Base-by-base conservation (phyloP, 2,329 filamentous ascomycete species). In the Ophiocordyceps camponoti-floridani region DNA sequence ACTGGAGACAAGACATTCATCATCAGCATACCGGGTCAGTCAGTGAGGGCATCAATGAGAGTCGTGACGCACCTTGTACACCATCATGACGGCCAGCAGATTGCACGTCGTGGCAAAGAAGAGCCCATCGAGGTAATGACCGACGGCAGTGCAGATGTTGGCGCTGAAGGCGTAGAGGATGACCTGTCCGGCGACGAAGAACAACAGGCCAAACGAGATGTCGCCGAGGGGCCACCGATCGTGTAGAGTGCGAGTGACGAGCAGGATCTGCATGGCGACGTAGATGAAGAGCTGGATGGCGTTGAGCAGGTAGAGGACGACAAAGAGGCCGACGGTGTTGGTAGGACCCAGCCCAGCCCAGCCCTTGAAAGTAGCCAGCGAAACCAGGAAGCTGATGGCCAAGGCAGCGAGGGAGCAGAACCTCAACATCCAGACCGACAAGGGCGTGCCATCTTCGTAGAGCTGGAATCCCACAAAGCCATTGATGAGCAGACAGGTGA, bases 381-480 rank as follows among this genome's bases (percentile, higher is more conserved):
- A 84, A 44, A 98, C 80, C 44, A 89, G 76, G 57, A 91, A 91
- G 42, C 82, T 83, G 55, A 98, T 78, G 50, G 82, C 67, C 64
- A 95, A 96, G 66, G 93, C 89, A 50, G 70, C 75, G 14, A 82
- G 64, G 2, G 85, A 94, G 58, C 77, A 79, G 28, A 84, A 65
- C 44, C 89, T 80, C 49, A 98, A 68, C 53, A 95, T 77, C 91
- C 91, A 98, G 40, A 98, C 80, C 0, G 88, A 95, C 38, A 96
- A 68, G 2, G 82, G 81, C 1, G 91, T 98, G 43, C 91, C 91
- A 56, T 98, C 91, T 63, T 98, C 91, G 62, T 98, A 98, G 12
- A 98, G 71, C 64, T 96, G 91, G 64, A 98, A 98, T 31, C 91
- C 91, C 45, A 98, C 89, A 57, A 98, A 98, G 40, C 91, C 91